Evolutionary conservation across 345 rosid species (phyloP), one percentile per base, ranked within the genome.

Genomic region (Syzygium jambos): DNA sequence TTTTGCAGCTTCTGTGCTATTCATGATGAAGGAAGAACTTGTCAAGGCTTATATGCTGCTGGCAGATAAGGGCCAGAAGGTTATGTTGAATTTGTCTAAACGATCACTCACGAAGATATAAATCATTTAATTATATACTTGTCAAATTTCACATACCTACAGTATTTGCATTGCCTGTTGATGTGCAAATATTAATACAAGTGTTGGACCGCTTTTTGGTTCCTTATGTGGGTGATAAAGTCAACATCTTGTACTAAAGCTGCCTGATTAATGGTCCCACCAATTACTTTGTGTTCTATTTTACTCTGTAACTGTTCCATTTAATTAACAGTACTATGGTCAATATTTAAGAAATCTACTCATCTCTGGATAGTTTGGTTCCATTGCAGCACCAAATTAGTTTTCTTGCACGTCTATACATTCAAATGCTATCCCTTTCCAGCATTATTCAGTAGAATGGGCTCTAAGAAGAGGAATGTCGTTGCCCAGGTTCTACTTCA

Each of bases 1-100:
- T 86, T 93, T 95, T 91, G 96, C 97, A 30, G 97, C 97, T 87
- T 93, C 97, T 87, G 92, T 95, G 55, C 94, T 95, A 84, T 95
- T 95, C 92, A 94, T 95, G 97, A 86, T 93, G 15, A 95, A 95
- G 91, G 97, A 95, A 89, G 97, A 94, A 89, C 90, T 95, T 84
- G 92, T 95, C 73, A 94, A 92, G 89, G 94, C 89, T 87, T 95
- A 91, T 91, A 86, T 89, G 78, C 85, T 84, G 38, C 90, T 93
- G 85, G 90, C 90, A 78, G 85, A 90, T 82, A 95, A 89, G 85
- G 88, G 93, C 88, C 87, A 78, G 88, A 92, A 89, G 88, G 85
- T 89, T 88, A 27, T 89, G 78, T 78, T 82, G 19, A 88, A 86
- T 41, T 27, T 88, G 86, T 84, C 77, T 16, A 90, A 88, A 59